Base-by-base conservation (phyloP, 768 basidiomycete species). In the Auriculariales sp. region DNA sequence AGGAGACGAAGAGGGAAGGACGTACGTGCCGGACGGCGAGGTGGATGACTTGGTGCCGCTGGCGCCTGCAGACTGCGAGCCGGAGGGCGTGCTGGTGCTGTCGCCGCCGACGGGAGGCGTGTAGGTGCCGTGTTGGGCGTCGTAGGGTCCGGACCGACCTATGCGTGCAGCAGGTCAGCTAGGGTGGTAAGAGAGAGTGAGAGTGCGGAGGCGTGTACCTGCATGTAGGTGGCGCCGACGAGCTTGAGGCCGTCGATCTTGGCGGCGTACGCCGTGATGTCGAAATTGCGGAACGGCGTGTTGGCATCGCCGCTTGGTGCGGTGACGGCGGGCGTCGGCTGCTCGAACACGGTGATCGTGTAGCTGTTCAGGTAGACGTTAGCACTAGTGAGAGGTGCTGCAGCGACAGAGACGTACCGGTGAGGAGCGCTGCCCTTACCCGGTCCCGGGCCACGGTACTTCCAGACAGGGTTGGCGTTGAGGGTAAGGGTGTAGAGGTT, bases 341-440 rank as follows among this genome's bases (percentile, higher is more conserved):
- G 39, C 19, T 19, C 22, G 39, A 24, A 44, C 14, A 44, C 39
- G 17, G 27, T 5, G 39, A 44, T 11, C 22, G 39, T 44, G 39
- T 44, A 44, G 6, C 39, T 44, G 5, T 5, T 9, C 9, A 19
- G 19, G 5, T 6, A 9, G 2, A 28, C 39, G 39, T 24, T 7
- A 28, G 39, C 39, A 25, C 15, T 7, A 44, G 39, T 15, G 39
- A 44, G 6, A 10, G 39, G 22, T 11, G 2, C 3, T n/a, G n/a
- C 15, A 46, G 14, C 14, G 14, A 2, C 14, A 12, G 24, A 22
- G 22, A 52, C 59, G 42, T 35, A 73, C 71, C 71, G 58, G 56
- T 74, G 72, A 1, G 70, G 62, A 53, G 65, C 64, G 3, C 69
- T 70, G 0, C 64, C 67, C 9, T 63, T 62, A 22, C 68, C 69